Evolutionary conservation across 192 early-diverging fungal species (phyloP).

Genomic region (Piromyces sp.): DNA sequence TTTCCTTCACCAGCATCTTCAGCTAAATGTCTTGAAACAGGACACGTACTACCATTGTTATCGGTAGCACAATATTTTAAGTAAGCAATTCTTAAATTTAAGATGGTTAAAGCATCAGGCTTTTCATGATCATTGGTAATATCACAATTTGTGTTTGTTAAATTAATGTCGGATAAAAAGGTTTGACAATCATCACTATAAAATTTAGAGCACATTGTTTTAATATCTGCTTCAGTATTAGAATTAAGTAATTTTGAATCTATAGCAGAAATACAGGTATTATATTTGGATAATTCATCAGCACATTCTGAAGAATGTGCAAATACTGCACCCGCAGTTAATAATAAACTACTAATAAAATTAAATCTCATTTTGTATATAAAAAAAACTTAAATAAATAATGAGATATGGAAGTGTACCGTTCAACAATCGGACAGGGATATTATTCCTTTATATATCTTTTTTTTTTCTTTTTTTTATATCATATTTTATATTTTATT

Average conservation of each 20-base stretch:
- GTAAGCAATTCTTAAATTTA: background rate
- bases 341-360: background rate
- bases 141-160: background rate
- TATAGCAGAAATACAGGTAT: background rate
- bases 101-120: background rate
- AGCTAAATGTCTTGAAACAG: background rate
- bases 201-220: background rate
- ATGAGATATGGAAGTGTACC: no score
- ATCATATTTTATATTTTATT: no score
- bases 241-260: background rate
- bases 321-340: background rate
- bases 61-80: background rate
- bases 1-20: background rate
- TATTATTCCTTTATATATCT: no score
- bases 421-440: no score
- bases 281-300: background rate
- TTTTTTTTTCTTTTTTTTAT: no score
- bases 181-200: background rate
- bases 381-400: no score
- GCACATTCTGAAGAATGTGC: background rate
- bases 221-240: background rate
- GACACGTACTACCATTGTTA: background rate
- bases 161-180: background rate
- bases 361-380: background rate
- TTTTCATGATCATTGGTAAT: background rate